Evolutionary conservation across 2,329 filamentous ascomycete genomes (phyloP).

Genomic region (Ophiocordyceps unilateralis): DNA sequence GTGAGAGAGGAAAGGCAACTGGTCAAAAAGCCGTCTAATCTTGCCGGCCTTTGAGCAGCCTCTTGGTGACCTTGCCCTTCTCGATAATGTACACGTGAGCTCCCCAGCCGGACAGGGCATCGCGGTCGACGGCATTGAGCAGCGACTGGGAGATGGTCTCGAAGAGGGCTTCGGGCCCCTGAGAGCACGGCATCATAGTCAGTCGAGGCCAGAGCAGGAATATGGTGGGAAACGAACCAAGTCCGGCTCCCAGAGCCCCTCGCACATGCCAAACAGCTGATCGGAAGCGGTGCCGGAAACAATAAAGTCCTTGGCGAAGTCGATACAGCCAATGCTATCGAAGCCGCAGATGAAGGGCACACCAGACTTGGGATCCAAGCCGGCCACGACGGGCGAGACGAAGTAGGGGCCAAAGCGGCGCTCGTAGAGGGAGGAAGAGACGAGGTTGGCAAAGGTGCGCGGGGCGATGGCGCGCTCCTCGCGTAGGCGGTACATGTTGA

Average conservation of each 20-base stretch:
- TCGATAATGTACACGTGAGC: conserved; percentile 99
- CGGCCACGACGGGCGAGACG: conserved; percentile 84
- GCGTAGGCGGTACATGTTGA: conserved; percentile 98
- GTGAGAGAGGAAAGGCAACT: no score
- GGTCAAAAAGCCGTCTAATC: conserved; percentile 38
- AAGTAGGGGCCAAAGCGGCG: conserved; percentile 92
- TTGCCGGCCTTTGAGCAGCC: conserved; percentile 93
- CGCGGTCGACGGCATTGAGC: conserved; percentile 88
- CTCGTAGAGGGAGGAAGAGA: conserved; percentile 84
- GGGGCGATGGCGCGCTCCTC: conserved; percentile 95
- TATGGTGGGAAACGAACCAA: conserved; percentile 43
- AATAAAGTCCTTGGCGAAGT: conserved; percentile 99
- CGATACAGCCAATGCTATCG: conserved; percentile 97
- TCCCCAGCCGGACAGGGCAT: conserved; percentile 94
- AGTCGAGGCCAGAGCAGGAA: not conserved
- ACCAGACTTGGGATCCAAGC: conserved; percentile 83
- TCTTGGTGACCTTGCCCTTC: conserved; percentile 99
- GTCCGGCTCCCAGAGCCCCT: conserved; percentile 95
- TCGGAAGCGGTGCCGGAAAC: conserved; percentile 91
- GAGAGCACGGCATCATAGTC: not conserved
- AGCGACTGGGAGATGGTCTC: conserved; percentile 95
- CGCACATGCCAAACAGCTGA: conserved; percentile 97
- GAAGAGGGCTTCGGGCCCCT: conserved; percentile 88
- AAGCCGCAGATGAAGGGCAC: conserved; percentile 98
- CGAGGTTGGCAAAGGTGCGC: conserved; percentile 89